A percentile compares a stretch with the other conserved stretches of the same genome.
These are phyloP conservation scores for Fusarium sp. DNA, from an alignment of 2,329 filamentous ascomycete species.

Conservation along the genomic window DNA sequence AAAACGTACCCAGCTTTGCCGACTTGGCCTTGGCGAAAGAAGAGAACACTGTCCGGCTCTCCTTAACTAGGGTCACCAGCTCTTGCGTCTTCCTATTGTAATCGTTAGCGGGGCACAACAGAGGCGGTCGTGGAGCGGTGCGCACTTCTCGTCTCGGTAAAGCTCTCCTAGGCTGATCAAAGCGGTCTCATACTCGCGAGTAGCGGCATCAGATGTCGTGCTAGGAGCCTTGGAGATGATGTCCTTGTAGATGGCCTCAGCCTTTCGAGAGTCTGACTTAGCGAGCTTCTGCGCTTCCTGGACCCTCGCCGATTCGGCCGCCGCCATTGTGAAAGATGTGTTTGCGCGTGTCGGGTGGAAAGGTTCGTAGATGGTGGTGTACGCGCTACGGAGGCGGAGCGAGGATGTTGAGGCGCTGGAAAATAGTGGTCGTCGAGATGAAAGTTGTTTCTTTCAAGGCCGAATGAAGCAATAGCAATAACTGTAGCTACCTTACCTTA, in stretches of 20 bases:
- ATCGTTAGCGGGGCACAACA: conserved; percentile 30
- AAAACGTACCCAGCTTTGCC: conserved; percentile 87
- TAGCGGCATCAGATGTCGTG: conserved; percentile 84
- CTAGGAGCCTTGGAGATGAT: conserved; percentile 89
- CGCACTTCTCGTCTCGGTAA: conserved; percentile 89
- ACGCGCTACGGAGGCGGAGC: conserved; percentile 9
- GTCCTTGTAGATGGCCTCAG: conserved; percentile 90
- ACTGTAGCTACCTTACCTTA: conserved; percentile 33
- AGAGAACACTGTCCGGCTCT: conserved; percentile 91
- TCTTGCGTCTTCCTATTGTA: conserved; percentile 81
- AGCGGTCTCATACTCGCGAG: conserved; percentile 92
- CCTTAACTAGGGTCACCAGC: conserved; percentile 89
- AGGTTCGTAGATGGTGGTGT: conserved; percentile 5
- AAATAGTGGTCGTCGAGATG: conserved; percentile 37
- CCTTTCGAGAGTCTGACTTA: conserved; percentile 85
- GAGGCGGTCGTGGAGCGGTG: conserved; percentile 38
- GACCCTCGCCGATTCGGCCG: conserved; percentile 76
- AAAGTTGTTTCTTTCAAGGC: conserved; percentile 40
- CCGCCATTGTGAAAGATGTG: conserved; percentile 63
- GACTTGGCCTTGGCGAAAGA: conserved; percentile 99
- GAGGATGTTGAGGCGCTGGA: conserved; percentile 1
- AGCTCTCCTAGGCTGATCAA: conserved; percentile 91
- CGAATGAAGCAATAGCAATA: conserved; percentile 33
- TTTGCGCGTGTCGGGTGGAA: conserved; percentile 25
- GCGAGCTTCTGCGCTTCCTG: conserved; percentile 89